Evolutionary conservation across 1,284 basidiomycete genomes (phyloP).

Genomic region (Puccinia coronata): DNA sequence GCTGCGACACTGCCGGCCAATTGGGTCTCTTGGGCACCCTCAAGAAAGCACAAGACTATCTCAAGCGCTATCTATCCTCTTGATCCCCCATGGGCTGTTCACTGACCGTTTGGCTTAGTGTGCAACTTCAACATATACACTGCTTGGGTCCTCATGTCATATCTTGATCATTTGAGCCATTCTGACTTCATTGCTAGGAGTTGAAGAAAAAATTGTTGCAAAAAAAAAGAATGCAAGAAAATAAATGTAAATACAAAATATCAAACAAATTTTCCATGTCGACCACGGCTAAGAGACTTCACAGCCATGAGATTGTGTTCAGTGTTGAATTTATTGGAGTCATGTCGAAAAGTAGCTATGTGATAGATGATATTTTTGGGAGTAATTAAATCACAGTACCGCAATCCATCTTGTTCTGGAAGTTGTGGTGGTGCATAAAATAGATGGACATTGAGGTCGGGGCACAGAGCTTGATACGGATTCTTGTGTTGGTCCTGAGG

Average conservation of each 20-base stretch:
- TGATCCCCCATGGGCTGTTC: no score
- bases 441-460: slow-evolving; percentile 12
- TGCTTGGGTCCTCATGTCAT: no score
- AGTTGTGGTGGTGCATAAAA: slow-evolving; percentile 33
- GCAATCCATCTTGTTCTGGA: background rate
- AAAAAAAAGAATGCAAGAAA: background rate
- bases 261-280: slow-evolving; percentile 9
- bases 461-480: slow-evolving; percentile 22
- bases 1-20: no score
- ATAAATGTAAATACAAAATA: background rate
- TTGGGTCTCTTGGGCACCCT: no score
- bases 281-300: slow-evolving; percentile 24
- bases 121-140: no score
- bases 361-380: slow-evolving; percentile 25
- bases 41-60: no score
- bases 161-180: no score
- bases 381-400: slow-evolving; percentile 17
- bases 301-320: slow-evolving; percentile 41
- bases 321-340: slow-evolving; percentile 21
- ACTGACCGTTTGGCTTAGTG: no score
- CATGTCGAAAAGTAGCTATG: slow-evolving; percentile 15
- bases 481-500: background rate
- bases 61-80: no score
- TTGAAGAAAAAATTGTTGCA: background rate
- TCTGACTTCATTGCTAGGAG: background rate